Evolutionary conservation across 2,329 filamentous ascomycete species (phyloP).

Genomic region (Blumeria graminis): DNA sequence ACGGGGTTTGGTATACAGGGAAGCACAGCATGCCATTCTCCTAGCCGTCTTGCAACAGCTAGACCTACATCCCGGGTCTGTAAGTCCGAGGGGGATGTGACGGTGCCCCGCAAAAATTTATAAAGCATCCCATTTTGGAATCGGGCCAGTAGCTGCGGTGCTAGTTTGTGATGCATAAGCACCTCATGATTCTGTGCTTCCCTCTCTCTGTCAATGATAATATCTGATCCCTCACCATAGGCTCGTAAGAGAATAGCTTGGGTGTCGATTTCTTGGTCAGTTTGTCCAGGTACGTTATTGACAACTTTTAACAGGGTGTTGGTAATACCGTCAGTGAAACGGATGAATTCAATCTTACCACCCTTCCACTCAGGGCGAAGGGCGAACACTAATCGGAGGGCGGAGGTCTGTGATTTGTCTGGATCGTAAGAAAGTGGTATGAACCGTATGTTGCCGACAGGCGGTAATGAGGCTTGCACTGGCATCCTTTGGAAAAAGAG

Average conservation of each 20-base stretch:
- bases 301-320: conserved; percentile 73
- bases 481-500: not conserved
- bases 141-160: conserved; percentile 66
- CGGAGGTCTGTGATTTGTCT: conserved; percentile 53
- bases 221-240: conserved; percentile 81
- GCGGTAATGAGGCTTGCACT: not conserved
- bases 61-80: conserved; percentile 51
- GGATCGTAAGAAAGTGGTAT: conserved; percentile 62
- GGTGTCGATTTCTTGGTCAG: conserved; percentile 53
- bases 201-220: conserved; percentile 88
- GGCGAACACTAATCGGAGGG: conserved; percentile 52
- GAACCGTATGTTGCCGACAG: conserved; percentile 24
- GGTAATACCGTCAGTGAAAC: conserved; percentile 95
- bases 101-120: conserved; percentile 60
- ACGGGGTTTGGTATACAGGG: conserved; percentile 25
- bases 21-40: conserved; percentile 71
- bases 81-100: conserved; percentile 61
- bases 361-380: conserved; percentile 68
- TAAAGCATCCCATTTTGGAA: conserved; percentile 96
- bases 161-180: conserved; percentile 59
- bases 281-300: conserved; percentile 42
- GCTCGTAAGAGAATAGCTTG: conserved; percentile 77
- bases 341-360: conserved; percentile 58
- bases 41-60: conserved; percentile 62
- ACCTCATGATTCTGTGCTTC: conserved; percentile 60